phyloP scores from a whole-genome alignment of 345 rosid species.

The Syzygium aromaticum region DNA sequence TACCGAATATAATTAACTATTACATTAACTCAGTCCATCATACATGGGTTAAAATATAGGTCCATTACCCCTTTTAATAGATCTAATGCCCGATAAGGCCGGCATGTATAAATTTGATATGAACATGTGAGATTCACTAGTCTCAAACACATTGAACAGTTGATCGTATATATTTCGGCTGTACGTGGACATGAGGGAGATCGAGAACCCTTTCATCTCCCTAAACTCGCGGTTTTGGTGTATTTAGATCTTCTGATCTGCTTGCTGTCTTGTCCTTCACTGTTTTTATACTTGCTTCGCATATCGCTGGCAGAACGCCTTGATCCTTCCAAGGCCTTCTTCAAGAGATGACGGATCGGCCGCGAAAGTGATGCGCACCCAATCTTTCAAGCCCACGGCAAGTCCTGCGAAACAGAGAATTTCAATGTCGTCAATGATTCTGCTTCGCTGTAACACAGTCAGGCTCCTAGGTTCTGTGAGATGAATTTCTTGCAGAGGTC shows the following conservation, averaged over 20 bases:
- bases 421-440: background rate
- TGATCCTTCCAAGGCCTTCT: conserved; percentile 63
- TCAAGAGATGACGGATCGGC: conserved; percentile 57
- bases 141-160: background rate
- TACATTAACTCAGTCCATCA: too few species aligned
- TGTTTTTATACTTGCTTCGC: conserved; percentile 16
- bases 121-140: background rate
- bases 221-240: background rate
- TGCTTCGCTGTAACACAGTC: background rate
- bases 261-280: background rate
- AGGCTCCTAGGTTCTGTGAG: background rate
- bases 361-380: conserved; percentile 83
- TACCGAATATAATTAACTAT: too few species aligned
- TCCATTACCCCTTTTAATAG: too few species aligned
- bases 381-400: conserved; percentile 71
- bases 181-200: background rate
- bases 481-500: background rate
- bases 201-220: background rate
- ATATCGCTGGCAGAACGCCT: conserved; percentile 60
- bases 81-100: background rate
- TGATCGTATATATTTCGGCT: background rate
- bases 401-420: conserved; percentile 37
- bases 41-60: too few species aligned
- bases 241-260: background rate
- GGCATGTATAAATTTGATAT: background rate